Conservation (phyloP, 2,329 filamentous ascomycete species). For the Penicillium sclerotiorum region DNA sequence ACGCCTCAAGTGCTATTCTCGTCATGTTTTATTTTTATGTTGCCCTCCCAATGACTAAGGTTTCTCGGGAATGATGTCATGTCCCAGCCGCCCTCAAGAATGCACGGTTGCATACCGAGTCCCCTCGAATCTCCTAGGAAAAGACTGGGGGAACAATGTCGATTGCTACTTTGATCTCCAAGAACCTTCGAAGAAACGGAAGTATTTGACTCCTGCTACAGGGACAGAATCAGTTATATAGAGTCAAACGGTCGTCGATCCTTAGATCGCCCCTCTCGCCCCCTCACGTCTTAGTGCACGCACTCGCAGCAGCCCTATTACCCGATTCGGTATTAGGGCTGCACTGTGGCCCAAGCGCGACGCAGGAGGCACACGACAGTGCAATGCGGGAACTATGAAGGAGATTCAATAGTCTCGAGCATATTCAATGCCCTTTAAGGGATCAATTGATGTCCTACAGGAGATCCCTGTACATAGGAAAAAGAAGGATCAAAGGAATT, state of each 20-base stretch:
- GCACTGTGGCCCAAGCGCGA: slow-evolving; percentile 9
- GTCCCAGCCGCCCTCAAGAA: slow-evolving; percentile 8
- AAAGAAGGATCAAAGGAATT: not conserved
- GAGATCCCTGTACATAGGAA: no score
- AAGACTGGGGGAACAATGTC: not conserved
- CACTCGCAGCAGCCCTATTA: slow-evolving; percentile 21
- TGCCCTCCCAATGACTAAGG: not conserved
- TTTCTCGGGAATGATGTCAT: slow-evolving; percentile 17
- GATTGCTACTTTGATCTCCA: not conserved
- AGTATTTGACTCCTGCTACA: no score
- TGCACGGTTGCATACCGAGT: slow-evolving; percentile 4
- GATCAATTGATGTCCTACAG: not conserved
- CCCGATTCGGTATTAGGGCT: slow-evolving; percentile 28
- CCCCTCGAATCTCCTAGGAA: not conserved
- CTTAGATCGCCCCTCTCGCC: no score
- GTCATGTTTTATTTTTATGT: not conserved
- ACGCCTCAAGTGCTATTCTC: not conserved
- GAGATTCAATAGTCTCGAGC: not conserved
- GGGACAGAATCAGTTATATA: no score
- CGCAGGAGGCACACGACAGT: slow-evolving; percentile 20
- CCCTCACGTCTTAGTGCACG: not conserved
- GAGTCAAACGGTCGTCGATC: no score
- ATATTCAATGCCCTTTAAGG: not conserved
- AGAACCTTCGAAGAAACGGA: no score
- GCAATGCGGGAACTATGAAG: slow-evolving; percentile 15